Evolutionary conservation across 2,329 filamentous ascomycete genomes (phyloP).

Genomic region (Escovopsis sp.): DNA sequence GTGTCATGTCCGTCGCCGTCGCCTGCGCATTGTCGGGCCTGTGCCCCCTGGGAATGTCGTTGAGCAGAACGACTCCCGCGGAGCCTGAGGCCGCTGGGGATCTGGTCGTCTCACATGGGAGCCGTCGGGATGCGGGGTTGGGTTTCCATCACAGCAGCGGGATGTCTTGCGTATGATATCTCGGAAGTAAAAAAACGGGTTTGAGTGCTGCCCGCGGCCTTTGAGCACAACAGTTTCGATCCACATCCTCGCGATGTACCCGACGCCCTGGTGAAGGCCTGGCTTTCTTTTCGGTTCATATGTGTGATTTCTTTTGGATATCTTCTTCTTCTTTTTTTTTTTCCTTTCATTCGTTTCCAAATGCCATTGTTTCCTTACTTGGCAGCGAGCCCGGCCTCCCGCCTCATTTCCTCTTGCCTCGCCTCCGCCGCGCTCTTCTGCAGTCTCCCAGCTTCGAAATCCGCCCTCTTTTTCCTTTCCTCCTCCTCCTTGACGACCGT

Average conservation of each 20-base stretch:
- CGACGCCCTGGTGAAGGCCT: background rate
- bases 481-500: constrained; percentile 35
- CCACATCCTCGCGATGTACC: constrained; percentile 1
- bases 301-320: background rate
- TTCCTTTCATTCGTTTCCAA: background rate
- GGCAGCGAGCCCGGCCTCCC: constrained; percentile 29
- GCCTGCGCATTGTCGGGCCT: too few relatives aligned
- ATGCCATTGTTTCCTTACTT: constrained; percentile 10
- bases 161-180: too few relatives aligned
- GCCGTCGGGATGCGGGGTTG: too few relatives aligned
- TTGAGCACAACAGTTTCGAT: too few relatives aligned
- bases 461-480: constrained; percentile 25
- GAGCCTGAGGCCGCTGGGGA: too few relatives aligned
- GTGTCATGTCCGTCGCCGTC: too few relatives aligned
- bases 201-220: too few relatives aligned
- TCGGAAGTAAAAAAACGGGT: too few relatives aligned
- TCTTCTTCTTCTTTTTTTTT: background rate
- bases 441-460: constrained; percentile 20
- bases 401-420: constrained; percentile 34
- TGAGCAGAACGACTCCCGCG: too few relatives aligned
- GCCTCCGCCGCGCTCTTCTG: constrained; percentile 27
- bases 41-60: too few relatives aligned
- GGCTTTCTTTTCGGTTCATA: background rate
- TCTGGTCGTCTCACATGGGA: too few relatives aligned
- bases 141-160: too few relatives aligned